Evolutionary conservation across 2,329 filamentous ascomycete genomes (phyloP), one percentile per base, ranked within the genome.

Genomic region (Xylariaceae sp.): DNA sequence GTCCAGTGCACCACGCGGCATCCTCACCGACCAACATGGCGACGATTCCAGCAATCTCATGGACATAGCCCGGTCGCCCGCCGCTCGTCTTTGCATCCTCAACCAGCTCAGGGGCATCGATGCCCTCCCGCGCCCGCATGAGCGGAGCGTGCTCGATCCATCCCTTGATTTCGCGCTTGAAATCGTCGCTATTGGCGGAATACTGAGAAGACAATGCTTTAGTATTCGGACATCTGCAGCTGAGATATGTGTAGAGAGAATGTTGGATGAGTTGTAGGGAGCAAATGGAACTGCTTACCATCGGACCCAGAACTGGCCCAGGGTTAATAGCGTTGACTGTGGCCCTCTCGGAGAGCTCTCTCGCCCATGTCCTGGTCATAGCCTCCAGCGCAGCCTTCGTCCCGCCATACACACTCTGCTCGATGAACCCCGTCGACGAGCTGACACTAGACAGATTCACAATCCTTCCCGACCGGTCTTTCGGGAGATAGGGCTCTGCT

Each of bases 1-100:
- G 87, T 1, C 89, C 89, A 0, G 89, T 94, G 64, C 83, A 86
- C 88, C 88, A 93, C 7, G 75, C 80, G n/a, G 81, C 79, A 66
- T 93, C 89, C 6, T 77, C 75, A 5, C 80, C 79, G 66, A 87
- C 90, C 18, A 92, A 71, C 87, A 92, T 90, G 2, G 81, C 87
- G 16, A 91, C 84, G 5, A 90, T 80, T 1, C 88, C 89, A 0
- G 87, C 89, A 68, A 93, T 77, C 73, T 93, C 89, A 45, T 76
- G 73, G 31, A 83, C 80, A 65, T 88, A 89, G 3, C 79, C 88
- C 5, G 80, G 81, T 57, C 84, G 76, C 14, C 81, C 78, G 1
- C 80, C 79, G 17, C 75, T 76, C 66, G 73, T 75, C 60, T 77
- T 74, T 46, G 76, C 79, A 49, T 83, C 77, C 31, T 79, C 75